A percentile compares a stretch with the other conserved stretches of the same genome.
phyloP scores from a whole-genome alignment of 768 basidiomycete genomes.

The Leccinum incarnatum region DNA sequence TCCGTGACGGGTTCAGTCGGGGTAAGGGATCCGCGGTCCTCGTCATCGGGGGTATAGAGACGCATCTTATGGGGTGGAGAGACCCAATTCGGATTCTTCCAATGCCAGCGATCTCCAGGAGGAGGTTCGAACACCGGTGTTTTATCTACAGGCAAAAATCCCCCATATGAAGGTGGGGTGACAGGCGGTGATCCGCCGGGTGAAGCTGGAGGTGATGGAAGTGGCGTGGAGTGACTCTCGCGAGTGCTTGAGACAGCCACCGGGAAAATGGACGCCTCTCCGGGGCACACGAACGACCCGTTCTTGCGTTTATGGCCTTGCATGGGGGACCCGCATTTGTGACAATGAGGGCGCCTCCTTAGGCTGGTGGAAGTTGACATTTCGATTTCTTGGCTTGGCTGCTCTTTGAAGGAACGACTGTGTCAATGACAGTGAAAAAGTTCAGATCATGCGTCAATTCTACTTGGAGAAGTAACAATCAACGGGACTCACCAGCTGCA shows the following conservation, averaged over 20 bases:
- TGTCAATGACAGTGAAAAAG: not conserved
- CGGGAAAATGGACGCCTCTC: slow-evolving; percentile 13
- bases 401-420: not conserved
- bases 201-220: slow-evolving; percentile 30
- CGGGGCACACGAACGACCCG: slow-evolving; percentile 30
- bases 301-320: slow-evolving; percentile 33
- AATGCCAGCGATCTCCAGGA: slow-evolving; percentile 32
- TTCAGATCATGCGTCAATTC: slow-evolving; percentile 3
- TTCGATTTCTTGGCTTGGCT: slow-evolving; percentile 2
- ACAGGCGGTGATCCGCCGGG: slow-evolving; percentile 23
- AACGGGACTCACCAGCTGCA: slow-evolving; percentile 27
- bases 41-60: slow-evolving; percentile 20
- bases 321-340: slow-evolving; percentile 33
- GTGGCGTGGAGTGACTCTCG: slow-evolving; percentile 22
- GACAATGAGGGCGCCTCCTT: slow-evolving; percentile 35
- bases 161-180: slow-evolving; percentile 11
- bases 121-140: slow-evolving; percentile 26
- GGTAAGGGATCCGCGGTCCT: slow-evolving; percentile 25
- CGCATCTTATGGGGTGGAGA: slow-evolving; percentile 31
- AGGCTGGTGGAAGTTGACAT: slow-evolving; percentile 30
- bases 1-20: slow-evolving; percentile 33
- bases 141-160: slow-evolving; percentile 19
- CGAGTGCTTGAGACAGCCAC: slow-evolving; percentile 10
- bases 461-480: not conserved
- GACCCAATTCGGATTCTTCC: slow-evolving; percentile 35